These are phyloP conservation scores for Fusarium newnesense DNA, from an alignment of 2,329 filamentous ascomycete species.

Conservation along the genomic window DNA sequence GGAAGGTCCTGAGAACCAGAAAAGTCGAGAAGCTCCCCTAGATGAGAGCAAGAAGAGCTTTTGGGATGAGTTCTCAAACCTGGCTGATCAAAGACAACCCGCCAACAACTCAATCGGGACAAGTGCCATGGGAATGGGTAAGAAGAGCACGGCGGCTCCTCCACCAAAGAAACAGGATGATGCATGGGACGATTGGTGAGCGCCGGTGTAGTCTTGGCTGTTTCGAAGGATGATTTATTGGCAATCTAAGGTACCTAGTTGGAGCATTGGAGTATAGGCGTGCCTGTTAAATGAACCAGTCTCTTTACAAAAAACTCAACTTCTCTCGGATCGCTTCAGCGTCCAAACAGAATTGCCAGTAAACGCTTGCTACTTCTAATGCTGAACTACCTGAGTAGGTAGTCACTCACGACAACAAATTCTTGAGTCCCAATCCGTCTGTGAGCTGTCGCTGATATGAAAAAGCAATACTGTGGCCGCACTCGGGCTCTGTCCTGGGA, in stretches of 20 bases:
- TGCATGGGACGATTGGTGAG: constrained; percentile 73
- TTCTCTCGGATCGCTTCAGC: constrained; percentile 13
- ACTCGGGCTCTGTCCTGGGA: not conserved
- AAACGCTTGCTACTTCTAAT: not conserved
- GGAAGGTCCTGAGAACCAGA: constrained; percentile 70
- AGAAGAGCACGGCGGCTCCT: constrained; percentile 47
- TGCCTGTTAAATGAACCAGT: constrained; percentile 35
- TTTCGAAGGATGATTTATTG: constrained; percentile 7
- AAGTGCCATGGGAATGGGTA: constrained; percentile 67
- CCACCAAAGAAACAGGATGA: constrained; percentile 60
- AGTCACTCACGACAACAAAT: not conserved
- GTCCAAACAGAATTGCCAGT: constrained; percentile 13
- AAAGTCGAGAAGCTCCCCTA: constrained; percentile 53
- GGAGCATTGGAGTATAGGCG: constrained; percentile 46
- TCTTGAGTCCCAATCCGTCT: not conserved
- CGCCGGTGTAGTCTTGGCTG: constrained; percentile 1
- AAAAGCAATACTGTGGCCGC: not conserved
- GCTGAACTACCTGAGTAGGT: not conserved
- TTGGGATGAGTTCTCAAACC: constrained; percentile 88
- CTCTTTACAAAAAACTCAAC: constrained; percentile 16
- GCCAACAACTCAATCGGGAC: constrained; percentile 66
- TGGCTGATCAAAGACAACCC: constrained; percentile 66
- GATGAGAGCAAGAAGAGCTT: constrained; percentile 81
- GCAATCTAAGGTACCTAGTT: constrained; percentile 33
- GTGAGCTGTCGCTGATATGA: not conserved